These are phyloP conservation scores for Emericellopsis cladophorae DNA, from an alignment of 2,329 filamentous ascomycete species.

Conservation along the genomic window DNA sequence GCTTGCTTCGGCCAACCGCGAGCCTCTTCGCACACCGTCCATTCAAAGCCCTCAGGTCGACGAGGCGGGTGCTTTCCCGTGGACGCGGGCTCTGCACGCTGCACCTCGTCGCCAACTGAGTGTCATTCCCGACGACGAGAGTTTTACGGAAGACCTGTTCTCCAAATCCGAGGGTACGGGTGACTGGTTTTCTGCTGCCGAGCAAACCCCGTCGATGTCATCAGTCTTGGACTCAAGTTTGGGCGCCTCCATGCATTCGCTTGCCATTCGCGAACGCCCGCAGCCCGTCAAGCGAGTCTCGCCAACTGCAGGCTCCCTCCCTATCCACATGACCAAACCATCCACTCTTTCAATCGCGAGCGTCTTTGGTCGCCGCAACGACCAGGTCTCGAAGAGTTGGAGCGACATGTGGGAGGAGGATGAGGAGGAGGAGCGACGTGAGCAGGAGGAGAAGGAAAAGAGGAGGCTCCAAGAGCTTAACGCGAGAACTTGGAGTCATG, in stretches of 20 bases:
- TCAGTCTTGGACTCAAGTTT: conserved; percentile 78
- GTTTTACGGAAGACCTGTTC: conserved; percentile 76
- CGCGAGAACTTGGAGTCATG: conserved; percentile 67
- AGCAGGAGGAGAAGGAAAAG: conserved; percentile 45
- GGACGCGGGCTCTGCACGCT: conserved; percentile 80
- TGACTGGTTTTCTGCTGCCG: conserved; percentile 69
- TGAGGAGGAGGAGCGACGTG: conserved; percentile 59
- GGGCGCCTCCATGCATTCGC: conserved; percentile 68
- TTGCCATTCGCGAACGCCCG: conserved; percentile 38
- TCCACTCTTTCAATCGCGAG: conserved; percentile 60
- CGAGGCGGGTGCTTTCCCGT: conserved; percentile 69
- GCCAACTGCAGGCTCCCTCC: conserved; percentile 55
- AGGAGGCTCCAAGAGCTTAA: conserved; percentile 37
- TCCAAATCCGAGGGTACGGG: conserved; percentile 59
- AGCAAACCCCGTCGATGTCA: conserved; percentile 67
- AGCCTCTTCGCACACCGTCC: conserved; percentile 90
- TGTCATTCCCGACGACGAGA: conserved; percentile 68
- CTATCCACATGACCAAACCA: conserved; percentile 70
- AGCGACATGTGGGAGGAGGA: conserved; percentile 98
- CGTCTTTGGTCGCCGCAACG: conserved; percentile 66
- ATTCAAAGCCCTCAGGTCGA: conserved; percentile 79
- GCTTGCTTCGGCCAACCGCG: conserved; percentile 76
- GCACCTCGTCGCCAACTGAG: conserved; percentile 74
- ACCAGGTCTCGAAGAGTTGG: conserved; percentile 93
- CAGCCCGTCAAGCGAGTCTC: conserved; percentile 28